These are phyloP conservation scores for Kurtzmaniella natalensis DNA, from an alignment of 1,139 yeast species.

Conservation along the genomic window DNA sequence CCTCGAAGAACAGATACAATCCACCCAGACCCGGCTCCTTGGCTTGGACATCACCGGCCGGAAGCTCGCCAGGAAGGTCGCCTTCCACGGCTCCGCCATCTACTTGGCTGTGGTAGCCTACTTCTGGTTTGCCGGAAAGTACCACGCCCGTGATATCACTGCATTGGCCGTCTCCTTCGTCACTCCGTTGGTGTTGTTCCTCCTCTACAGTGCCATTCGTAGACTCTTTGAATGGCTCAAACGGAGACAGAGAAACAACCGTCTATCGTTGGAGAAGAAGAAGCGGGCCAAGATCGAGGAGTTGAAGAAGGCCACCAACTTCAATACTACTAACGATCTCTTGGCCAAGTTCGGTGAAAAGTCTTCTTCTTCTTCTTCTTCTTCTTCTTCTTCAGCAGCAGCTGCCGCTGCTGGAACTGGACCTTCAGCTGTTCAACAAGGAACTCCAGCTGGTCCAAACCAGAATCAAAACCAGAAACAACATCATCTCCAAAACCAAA, in stretches of 20 bases:
- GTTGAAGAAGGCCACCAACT: slow-evolving; percentile 74
- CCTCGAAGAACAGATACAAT: slow-evolving; percentile 16
- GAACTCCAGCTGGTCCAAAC: neutral
- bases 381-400: no score
- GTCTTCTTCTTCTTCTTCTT: no score
- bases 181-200: slow-evolving; percentile 24
- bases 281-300: slow-evolving; percentile 67
- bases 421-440: slow-evolving; percentile 27
- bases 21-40: neutral
- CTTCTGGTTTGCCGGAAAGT: slow-evolving; percentile 22
- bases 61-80: neutral
- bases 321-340: slow-evolving; percentile 69
- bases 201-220: slow-evolving; percentile 16
- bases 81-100: slow-evolving; percentile 5
- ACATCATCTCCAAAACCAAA: no score
- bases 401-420: slow-evolving; percentile 16
- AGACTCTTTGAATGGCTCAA: slow-evolving; percentile 3
- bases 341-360: slow-evolving; percentile 60
- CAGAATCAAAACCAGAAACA: no score
- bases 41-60: slow-evolving; percentile 1
- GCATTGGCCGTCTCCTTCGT: slow-evolving; percentile 16
- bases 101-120: slow-evolving; percentile 13
- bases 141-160: slow-evolving; percentile 16
- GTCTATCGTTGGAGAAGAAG: slow-evolving; percentile 39
- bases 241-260: slow-evolving; percentile 6